Evolutionary conservation across 257 asterid genomes (phyloP).

Genomic region (Solanum bukasovii): DNA sequence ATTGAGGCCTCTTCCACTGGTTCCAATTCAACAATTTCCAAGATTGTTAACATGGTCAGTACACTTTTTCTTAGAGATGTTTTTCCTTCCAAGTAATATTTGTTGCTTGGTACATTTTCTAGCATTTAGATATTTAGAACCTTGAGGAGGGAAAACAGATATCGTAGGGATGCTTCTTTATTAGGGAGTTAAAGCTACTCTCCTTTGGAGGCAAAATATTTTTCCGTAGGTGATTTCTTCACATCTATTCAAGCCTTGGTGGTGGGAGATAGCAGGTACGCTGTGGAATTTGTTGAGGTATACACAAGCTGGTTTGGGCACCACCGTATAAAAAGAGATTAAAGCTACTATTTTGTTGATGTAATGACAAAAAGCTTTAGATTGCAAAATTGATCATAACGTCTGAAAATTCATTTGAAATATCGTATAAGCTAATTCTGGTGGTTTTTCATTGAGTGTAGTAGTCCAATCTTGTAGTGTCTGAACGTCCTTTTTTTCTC

Average conservation of each 20-base stretch:
- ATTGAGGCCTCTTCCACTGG: constrained; percentile 86
- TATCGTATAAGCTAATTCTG: not conserved
- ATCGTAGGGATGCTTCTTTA: not conserved
- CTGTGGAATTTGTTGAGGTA: not conserved
- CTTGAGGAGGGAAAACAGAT: not conserved
- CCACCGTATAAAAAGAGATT: too few relatives aligned
- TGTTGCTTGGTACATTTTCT: not conserved
- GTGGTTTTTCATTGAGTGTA: not conserved
- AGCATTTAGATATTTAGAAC: not conserved
- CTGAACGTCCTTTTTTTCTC: not conserved
- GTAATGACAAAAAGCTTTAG: not conserved
- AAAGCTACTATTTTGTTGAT: not conserved
- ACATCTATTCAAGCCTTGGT: not conserved
- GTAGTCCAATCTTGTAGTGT: not conserved
- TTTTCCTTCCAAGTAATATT: not conserved
- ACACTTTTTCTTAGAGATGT: not conserved
- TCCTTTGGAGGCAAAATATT: not conserved
- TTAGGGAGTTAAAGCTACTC: not conserved
- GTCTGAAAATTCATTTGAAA: not conserved
- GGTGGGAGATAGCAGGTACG: not conserved
- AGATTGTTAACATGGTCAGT: constrained; percentile 84
- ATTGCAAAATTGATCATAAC: not conserved
- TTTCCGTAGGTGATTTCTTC: not conserved
- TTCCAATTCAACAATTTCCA: constrained; percentile 86
- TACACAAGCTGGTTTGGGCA: not conserved